Percentiles rank a stretch among this genome's conserved stretches.
Conservation (phyloP, 768 basidiomycete genomes). For the Leccinum rimulosum region DNA sequence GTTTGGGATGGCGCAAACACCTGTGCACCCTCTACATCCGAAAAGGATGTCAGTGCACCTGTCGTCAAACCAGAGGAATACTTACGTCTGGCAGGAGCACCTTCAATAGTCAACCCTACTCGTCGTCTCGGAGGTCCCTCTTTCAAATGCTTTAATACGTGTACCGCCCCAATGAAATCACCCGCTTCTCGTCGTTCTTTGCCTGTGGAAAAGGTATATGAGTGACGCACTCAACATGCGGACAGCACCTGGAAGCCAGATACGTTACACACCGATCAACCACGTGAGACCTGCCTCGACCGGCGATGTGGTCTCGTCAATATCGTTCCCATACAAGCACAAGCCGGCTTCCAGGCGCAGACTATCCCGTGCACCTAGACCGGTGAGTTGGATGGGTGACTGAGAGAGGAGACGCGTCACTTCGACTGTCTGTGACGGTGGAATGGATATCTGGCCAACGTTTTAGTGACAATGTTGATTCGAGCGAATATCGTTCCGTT, state of each 20-base stretch:
- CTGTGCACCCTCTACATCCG: conserved; percentile 66
- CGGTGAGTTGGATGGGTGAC: conserved; percentile 73
- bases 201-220: conserved; percentile 40
- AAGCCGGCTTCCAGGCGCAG: conserved; percentile 95
- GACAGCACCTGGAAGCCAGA: background rate
- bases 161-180: conserved; percentile 76
- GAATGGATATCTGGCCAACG: conserved; percentile 74
- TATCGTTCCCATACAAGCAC: conserved; percentile 93
- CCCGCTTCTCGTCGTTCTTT: conserved; percentile 75
- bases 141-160: conserved; percentile 72
- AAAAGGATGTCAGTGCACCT: background rate
- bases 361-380: conserved; percentile 90
- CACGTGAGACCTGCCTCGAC: conserved; percentile 91
- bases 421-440: conserved; percentile 69
- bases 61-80: background rate
- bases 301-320: conserved; percentile 82
- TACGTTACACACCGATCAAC: conserved; percentile 78
- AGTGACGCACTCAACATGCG: background rate
- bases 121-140: conserved; percentile 74
- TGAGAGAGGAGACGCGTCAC: conserved; percentile 63
- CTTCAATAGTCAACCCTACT: conserved; percentile 81
- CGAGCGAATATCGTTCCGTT: background rate
- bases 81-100: conserved; percentile 82
- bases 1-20: conserved; percentile 56
- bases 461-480: background rate